Evolutionary conservation across 768 basidiomycete genomes (phyloP), one percentile per base, ranked within the genome.

Genomic region (Mycena venus): DNA sequence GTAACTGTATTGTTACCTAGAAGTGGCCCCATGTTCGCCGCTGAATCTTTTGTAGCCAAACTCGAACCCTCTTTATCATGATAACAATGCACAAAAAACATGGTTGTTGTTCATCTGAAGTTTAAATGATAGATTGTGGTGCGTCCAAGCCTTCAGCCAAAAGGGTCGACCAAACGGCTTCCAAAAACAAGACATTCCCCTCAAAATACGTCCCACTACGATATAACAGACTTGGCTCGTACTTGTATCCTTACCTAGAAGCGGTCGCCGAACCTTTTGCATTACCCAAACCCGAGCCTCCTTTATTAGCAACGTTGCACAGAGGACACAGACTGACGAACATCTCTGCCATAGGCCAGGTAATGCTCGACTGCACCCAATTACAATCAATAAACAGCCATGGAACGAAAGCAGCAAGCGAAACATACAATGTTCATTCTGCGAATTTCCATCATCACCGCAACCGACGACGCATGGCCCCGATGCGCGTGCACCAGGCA

Each of bases 331-430:
- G 81, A 36, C 87, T 88, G 47, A 87, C 84, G 81, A 93, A 94
- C 42, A 90, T 87, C 79, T 94, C 93, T 7, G 90, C 87, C 91
- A 94, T 94, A 4, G 93, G 91, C 92, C 92, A 94, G 10, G 92
- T 93, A 67, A 94, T 88, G 27, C 85, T 86, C 31, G 91, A 88
- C 93, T 94, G 62, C 10, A n/a, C n/a, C n/a, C n/a, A 66, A 76
- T 38, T 36, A 60, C 3, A 47, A 68, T 44, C n/a, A 31, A 34
- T 36, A 5, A 27, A 42, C 58, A 36, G 68, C 62, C 70, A 70
- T 32, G 34, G 36, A 23, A 42, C 23, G 19, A 70, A 15, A 21
- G 23, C 42, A 42, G 38, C n/a, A 38, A 65, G 62, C 60, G 42
- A 25, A 32, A 84, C 91, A 83, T 78, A 93, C 93, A 73, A 93